Conservation (phyloP, 2,329 filamentous ascomycete genomes). For the Diaporthe humulicola region DNA sequence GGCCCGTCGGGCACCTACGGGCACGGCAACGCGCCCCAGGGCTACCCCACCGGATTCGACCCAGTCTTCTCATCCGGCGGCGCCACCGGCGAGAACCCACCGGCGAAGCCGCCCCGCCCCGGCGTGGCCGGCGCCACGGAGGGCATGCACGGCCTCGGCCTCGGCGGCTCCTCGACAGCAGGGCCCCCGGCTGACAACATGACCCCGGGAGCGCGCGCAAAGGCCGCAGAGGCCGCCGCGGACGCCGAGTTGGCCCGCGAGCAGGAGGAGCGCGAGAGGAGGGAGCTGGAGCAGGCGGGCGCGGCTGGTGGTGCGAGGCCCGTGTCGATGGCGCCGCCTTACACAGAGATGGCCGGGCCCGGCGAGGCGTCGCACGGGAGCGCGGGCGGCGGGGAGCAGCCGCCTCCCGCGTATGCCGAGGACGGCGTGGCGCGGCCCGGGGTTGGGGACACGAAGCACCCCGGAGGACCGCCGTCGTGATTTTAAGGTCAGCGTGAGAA, state of each 20-base stretch:
- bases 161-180: conserved; percentile 28
- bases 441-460: conserved; percentile 44
- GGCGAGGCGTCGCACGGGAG: conserved; percentile 19
- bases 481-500: rapidly evolving
- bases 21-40: conserved; percentile 18
- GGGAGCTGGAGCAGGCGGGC: conserved; percentile 23
- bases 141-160: conserved; percentile 37
- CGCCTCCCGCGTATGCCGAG: conserved; percentile 50
- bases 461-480: conserved; percentile 30
- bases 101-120: conserved; percentile 28
- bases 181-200: neutral
- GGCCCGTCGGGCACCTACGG: conserved; percentile 8
- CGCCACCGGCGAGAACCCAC: conserved; percentile 8
- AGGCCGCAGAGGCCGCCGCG: conserved; percentile 45
- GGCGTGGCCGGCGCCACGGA: conserved; percentile 31
- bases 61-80: conserved; percentile 30
- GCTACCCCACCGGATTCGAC: conserved; percentile 32
- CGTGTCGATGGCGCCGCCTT: conserved; percentile 45
- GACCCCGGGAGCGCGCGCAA: conserved; percentile 39
- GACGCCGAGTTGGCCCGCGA: conserved; percentile 38
- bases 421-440: conserved; percentile 40
- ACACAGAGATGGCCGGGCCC: conserved; percentile 41
- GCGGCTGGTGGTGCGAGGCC: neutral
- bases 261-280: conserved; percentile 34
- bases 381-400: conserved; percentile 42